These are phyloP conservation scores for Leonotis leonurus DNA, from an alignment of 257 asterid genomes.

Conservation along the genomic window DNA sequence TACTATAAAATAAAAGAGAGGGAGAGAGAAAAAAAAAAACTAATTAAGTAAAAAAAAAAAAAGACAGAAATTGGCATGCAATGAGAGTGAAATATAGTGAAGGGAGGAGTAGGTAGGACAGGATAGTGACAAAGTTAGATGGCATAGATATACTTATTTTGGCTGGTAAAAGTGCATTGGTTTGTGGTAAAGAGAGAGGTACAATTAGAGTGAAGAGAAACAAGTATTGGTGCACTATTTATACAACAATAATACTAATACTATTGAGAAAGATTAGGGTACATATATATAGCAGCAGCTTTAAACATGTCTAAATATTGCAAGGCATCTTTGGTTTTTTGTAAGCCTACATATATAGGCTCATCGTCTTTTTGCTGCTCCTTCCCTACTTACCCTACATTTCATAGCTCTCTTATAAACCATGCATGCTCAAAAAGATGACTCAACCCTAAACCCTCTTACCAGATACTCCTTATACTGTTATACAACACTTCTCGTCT, in stretches of 20 bases:
- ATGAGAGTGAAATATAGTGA: too few species aligned
- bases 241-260: too few species aligned
- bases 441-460: conserved; percentile 13
- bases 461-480: too few species aligned
- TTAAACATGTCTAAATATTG: conserved; percentile 37
- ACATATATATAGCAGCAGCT: conserved; percentile 45
- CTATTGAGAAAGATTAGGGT: background rate
- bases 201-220: background rate
- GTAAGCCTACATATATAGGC: conserved; percentile 29
- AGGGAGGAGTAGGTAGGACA: background rate
- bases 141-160: conserved; percentile 4
- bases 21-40: too few species aligned
- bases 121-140: conserved; percentile 2
- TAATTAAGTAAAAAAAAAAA: too few species aligned
- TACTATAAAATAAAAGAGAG: too few species aligned
- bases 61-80: too few species aligned
- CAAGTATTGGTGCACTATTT: background rate
- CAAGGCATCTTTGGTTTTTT: background rate
- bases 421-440: conserved; percentile 18
- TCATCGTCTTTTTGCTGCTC: conserved; percentile 32
- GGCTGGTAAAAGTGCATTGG: conserved; percentile 7
- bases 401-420: conserved; percentile 4
- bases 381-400: background rate
- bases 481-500: conserved; percentile 13
- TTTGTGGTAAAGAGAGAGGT: background rate